Conservation (phyloP, 306 rosid genomes). For the Erythrophleum fordii region DNA sequence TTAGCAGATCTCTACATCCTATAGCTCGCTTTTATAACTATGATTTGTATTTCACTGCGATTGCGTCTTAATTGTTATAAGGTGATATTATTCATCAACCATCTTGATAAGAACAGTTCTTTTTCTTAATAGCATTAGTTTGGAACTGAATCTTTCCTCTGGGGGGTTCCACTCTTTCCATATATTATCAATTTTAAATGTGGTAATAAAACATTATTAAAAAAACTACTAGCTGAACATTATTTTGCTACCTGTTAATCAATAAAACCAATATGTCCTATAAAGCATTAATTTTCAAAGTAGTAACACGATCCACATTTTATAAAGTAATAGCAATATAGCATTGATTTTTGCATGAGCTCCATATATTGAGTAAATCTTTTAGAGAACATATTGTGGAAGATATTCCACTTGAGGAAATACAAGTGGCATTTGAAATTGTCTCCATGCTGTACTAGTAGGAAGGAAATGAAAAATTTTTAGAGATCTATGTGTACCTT, state of each 20-base stretch:
- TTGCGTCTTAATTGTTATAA: neutral
- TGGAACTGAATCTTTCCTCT: neutral
- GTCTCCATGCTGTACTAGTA: neutral
- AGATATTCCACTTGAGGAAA: neutral
- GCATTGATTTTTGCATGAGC: neutral
- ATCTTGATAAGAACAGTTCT: neutral
- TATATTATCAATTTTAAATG: neutral
- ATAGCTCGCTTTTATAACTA: neutral
- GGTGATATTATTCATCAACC: neutral
- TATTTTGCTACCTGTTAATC: neutral
- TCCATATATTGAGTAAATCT: neutral
- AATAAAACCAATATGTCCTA: neutral
- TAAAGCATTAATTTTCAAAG: neutral
- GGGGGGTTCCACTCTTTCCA: neutral
- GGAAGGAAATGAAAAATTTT: neutral
- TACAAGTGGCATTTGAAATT: neutral
- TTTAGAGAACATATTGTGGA: neutral
- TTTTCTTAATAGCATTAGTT: neutral
- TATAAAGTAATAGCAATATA: neutral
- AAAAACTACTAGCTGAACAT: neutral
- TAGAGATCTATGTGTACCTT: neutral
- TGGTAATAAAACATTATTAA: neutral
- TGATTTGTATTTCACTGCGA: neutral
- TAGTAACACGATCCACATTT: neutral
- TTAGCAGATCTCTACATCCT: neutral